These are phyloP conservation scores for Mortierella sp. DNA, from an alignment of 371 early-diverging fungal species.

Conservation along the genomic window DNA sequence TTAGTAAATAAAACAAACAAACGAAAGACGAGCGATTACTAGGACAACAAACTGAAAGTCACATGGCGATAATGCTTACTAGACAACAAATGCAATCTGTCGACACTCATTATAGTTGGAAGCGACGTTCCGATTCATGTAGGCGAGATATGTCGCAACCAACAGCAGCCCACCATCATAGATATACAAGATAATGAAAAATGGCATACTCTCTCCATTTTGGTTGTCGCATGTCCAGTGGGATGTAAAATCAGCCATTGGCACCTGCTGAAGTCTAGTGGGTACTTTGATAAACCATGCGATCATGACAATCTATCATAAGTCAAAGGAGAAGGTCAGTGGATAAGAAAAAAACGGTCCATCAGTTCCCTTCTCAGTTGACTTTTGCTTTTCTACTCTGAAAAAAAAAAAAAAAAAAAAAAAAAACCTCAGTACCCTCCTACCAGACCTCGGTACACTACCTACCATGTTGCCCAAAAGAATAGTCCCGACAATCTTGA, in stretches of 20 bases:
- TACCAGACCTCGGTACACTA: neutral
- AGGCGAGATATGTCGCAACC: slow-evolving; percentile 67
- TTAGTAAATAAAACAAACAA: neutral
- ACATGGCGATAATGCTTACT: too few relatives aligned
- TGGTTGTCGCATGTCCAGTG: slow-evolving; percentile 60
- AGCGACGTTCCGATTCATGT: slow-evolving; percentile 68
- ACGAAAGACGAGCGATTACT: too few relatives aligned
- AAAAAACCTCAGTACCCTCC: neutral
- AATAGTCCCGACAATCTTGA: slow-evolving; percentile 59
- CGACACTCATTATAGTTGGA: slow-evolving; percentile 67
- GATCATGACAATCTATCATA: slow-evolving; percentile 56
- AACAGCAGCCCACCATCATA: slow-evolving; percentile 58
- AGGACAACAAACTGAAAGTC: neutral
- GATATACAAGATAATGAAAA: slow-evolving; percentile 47
- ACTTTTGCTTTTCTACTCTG: neutral
- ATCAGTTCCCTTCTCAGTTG: neutral
- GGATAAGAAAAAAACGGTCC: neutral
- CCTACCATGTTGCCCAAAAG: slow-evolving; percentile 62
- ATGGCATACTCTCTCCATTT: slow-evolving; percentile 44
- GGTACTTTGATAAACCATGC: slow-evolving; percentile 55
- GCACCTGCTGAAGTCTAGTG: slow-evolving; percentile 54
- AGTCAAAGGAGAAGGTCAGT: neutral
- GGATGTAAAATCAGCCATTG: slow-evolving; percentile 54
- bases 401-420: neutral
- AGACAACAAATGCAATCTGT: slow-evolving; percentile 70